phyloP scores from a whole-genome alignment of 345 rosid genomes.

The Gossypium arboreum region DNA sequence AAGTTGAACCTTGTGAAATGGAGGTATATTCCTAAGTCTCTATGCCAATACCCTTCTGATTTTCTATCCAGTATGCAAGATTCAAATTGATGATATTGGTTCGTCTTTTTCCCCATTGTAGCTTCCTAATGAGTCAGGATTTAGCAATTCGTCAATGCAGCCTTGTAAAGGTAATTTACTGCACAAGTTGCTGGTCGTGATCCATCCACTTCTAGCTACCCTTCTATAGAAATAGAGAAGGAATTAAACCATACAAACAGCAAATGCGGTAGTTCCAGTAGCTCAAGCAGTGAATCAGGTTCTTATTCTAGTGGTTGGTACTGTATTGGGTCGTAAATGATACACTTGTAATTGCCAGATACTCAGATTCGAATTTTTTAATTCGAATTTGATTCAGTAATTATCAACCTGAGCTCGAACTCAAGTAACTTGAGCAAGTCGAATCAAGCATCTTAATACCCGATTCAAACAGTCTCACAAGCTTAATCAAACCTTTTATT shows the following conservation, averaged over 20 bases:
- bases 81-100: constrained; percentile 20
- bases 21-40: constrained; percentile 47
- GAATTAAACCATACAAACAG: constrained; percentile 46
- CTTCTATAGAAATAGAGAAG: constrained; percentile 57
- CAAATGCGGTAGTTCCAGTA: constrained; percentile 59
- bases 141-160: constrained; percentile 59
- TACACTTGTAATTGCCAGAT: neutral
- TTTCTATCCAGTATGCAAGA: neutral
- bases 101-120: constrained; percentile 30
- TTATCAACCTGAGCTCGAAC: neutral
- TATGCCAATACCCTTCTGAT: neutral
- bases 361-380: neutral
- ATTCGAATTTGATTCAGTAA: neutral
- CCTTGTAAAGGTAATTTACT: constrained; percentile 55
- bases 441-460: neutral
- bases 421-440: neutral
- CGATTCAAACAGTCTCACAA: neutral
- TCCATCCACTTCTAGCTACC: constrained; percentile 46
- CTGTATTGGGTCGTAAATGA: constrained; percentile 1
- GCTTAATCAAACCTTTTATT: neutral
- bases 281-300: constrained; percentile 70
- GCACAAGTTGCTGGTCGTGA: constrained; percentile 59
- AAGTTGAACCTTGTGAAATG: constrained; percentile 64
- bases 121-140: constrained; percentile 62
- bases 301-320: constrained; percentile 73